A percentile compares a stretch with the other conserved stretches of the same genome.
Conservation (phyloP, 768 basidiomycete genomes). For the Tulasnella sp. region DNA sequence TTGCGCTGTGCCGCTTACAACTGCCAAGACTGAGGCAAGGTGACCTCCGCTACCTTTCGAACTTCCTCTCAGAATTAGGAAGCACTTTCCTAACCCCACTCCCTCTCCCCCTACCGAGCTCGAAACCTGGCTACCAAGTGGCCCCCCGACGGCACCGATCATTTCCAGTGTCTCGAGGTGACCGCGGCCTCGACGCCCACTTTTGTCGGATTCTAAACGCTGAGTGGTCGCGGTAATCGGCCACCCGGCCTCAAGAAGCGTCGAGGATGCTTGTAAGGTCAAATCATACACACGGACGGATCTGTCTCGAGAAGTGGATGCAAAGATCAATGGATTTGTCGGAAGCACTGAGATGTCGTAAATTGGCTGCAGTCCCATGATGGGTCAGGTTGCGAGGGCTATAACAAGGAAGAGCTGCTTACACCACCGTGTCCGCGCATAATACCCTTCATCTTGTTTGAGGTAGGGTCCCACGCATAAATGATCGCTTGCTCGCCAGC, state of each 20-base stretch:
- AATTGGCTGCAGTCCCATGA: background rate
- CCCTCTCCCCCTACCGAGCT: slow-evolving; percentile 12
- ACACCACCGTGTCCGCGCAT: slow-evolving; percentile 17
- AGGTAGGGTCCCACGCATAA: background rate
- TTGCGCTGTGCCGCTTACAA: background rate
- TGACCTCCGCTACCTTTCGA: slow-evolving; percentile 13
- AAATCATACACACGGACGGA: slow-evolving; percentile 17
- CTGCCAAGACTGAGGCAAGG: background rate
- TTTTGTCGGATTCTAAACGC: background rate
- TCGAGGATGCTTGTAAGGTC: slow-evolving; percentile 4
- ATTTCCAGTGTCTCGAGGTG: background rate
- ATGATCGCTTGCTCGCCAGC: slow-evolving; percentile 17
- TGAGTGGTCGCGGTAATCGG: background rate
- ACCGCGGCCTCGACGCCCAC: background rate
- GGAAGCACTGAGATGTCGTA: slow-evolving; percentile 7
- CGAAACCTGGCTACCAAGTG: background rate
- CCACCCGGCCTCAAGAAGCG: background rate
- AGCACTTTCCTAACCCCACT: slow-evolving; percentile 18
- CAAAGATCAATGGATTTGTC: slow-evolving; percentile 20
- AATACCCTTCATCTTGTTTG: background rate
- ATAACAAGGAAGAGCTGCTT: background rate
- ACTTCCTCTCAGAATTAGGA: slow-evolving; percentile 1
- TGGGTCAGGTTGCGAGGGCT: background rate
- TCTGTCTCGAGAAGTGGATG: slow-evolving; percentile 7
- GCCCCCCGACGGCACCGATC: background rate